Percentiles rank a stretch among this genome's conserved stretches.
phyloP scores from a whole-genome alignment of 495 filamentous ascomycete species.

The Xylaria intraflava region DNA sequence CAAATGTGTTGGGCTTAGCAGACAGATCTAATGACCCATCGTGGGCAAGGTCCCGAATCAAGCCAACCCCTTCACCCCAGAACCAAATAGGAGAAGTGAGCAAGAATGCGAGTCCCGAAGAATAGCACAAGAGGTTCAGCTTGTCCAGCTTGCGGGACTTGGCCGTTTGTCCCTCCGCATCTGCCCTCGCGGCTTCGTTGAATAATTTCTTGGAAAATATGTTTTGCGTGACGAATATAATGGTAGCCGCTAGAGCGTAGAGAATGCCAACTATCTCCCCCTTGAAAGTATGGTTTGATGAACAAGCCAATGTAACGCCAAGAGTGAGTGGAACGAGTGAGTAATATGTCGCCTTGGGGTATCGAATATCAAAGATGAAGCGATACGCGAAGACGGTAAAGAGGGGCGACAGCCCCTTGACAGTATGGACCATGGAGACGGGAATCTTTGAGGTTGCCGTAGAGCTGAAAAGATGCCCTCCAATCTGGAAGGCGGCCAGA shows the following conservation, averaged over 20 bases:
- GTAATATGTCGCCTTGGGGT: slow-evolving; percentile 81
- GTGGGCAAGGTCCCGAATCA: slow-evolving; percentile 67
- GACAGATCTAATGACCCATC: slow-evolving; percentile 57
- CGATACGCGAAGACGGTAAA: slow-evolving; percentile 95
- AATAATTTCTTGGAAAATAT: slow-evolving; percentile 99
- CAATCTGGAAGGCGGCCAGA: slow-evolving; percentile 85
- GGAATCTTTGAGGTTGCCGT: slow-evolving; percentile 92
- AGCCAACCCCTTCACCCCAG: slow-evolving; percentile 72
- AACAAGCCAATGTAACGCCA: slow-evolving; percentile 93
- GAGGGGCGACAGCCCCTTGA: slow-evolving; percentile 96
- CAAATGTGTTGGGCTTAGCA: slow-evolving; percentile 58
- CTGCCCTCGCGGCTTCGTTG: slow-evolving; percentile 80
- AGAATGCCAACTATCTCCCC: slow-evolving; percentile 84
- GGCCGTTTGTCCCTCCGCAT: slow-evolving; percentile 55
- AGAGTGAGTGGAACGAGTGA: slow-evolving; percentile 87
- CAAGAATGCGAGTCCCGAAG: slow-evolving; percentile 82
- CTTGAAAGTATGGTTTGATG: slow-evolving; percentile 63
- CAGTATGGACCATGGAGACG: slow-evolving; percentile 95
- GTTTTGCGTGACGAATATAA: slow-evolving; percentile 97
- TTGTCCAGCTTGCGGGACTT: slow-evolving; percentile 81
- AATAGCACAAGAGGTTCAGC: slow-evolving; percentile 94
- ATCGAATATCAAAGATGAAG: slow-evolving; percentile 77
- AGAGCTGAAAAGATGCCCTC: slow-evolving; percentile 86
- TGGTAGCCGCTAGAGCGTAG: slow-evolving; percentile 75
- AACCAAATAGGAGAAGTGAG: slow-evolving; percentile 93